Conservation (phyloP, 306 rosid genomes). For the Neltuma alba region DNA sequence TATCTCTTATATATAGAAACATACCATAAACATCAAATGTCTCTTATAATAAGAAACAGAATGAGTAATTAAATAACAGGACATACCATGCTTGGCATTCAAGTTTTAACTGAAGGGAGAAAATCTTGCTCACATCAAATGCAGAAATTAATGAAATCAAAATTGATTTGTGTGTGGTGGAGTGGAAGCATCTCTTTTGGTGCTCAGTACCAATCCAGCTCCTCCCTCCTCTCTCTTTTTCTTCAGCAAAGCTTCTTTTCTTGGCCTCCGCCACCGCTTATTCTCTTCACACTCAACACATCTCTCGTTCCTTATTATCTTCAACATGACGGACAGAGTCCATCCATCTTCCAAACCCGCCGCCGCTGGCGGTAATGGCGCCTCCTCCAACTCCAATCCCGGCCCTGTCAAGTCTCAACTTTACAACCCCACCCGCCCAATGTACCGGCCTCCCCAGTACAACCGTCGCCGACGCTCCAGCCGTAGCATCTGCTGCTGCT, state of each 20-base stretch:
- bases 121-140: background rate
- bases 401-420: constrained; percentile 50
- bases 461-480: constrained; percentile 60
- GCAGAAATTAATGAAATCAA: constrained; percentile 2
- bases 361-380: constrained; percentile 14
- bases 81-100: constrained; percentile 34
- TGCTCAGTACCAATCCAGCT: constrained; percentile 38
- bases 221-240: constrained; percentile 26
- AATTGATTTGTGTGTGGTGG: constrained; percentile 39
- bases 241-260: constrained; percentile 40
- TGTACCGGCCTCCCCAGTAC: constrained; percentile 79
- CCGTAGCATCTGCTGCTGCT: constrained; percentile 85
- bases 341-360: constrained; percentile 22
- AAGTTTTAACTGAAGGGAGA: constrained; percentile 29
- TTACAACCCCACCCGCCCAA: constrained; percentile 59
- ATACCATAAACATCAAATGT: too few relatives aligned
- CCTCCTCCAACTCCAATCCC: constrained; percentile 27
- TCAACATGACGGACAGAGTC: constrained; percentile 15
- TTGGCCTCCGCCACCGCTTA: background rate
- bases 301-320: background rate
- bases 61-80: constrained; percentile 28
- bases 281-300: background rate
- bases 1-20: too few relatives aligned
- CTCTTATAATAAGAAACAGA: too few relatives aligned
- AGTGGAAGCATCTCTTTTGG: constrained; percentile 57